Conservation (phyloP, 768 basidiomycete species). For the Rhodotorula taiwanensis region DNA sequence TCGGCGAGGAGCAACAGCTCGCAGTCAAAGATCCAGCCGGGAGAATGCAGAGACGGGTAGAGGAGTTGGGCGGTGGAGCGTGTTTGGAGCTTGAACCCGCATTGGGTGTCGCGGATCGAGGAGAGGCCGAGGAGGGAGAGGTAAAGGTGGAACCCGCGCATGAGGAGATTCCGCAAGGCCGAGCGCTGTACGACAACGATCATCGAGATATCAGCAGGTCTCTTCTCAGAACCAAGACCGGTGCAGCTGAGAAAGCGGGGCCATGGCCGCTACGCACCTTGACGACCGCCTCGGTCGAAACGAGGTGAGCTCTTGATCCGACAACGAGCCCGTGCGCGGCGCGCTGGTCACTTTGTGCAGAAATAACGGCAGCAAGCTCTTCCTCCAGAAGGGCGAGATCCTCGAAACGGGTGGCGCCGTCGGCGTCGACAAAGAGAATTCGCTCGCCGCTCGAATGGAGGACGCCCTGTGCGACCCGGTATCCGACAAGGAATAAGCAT, state of each 20-base stretch:
- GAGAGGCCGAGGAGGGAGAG: slow-evolving; percentile 66
- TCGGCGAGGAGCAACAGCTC: slow-evolving; percentile 74
- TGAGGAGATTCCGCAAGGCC: slow-evolving; percentile 76
- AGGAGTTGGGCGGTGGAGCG: slow-evolving; percentile 70
- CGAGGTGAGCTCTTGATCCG: slow-evolving; percentile 87
- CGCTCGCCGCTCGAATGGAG: slow-evolving; percentile 65
- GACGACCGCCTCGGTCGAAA: slow-evolving; percentile 84
- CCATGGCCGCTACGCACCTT: slow-evolving; percentile 47
- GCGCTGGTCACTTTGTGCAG: slow-evolving; percentile 44
- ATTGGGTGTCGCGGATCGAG: slow-evolving; percentile 85
- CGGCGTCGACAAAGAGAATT: slow-evolving; percentile 87
- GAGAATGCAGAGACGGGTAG: slow-evolving; percentile 76
- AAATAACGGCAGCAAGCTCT: slow-evolving; percentile 59
- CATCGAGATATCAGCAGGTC: no score
- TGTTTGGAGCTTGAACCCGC: slow-evolving; percentile 93
- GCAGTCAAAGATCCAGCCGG: slow-evolving; percentile 90
- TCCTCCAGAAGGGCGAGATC: slow-evolving; percentile 75
- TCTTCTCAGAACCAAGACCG: not conserved
- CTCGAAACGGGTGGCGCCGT: slow-evolving; percentile 80
- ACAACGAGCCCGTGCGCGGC: slow-evolving; percentile 61
- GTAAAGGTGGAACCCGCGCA: slow-evolving; percentile 87
- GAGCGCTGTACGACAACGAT: slow-evolving; percentile 58
- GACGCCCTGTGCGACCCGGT: slow-evolving; percentile 54
- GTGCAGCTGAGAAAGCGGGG: not conserved
- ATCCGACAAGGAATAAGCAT: no score